These are phyloP conservation scores for Backusella australiensis DNA, from an alignment of 192 early-diverging fungal genomes.

Conservation along the genomic window DNA sequence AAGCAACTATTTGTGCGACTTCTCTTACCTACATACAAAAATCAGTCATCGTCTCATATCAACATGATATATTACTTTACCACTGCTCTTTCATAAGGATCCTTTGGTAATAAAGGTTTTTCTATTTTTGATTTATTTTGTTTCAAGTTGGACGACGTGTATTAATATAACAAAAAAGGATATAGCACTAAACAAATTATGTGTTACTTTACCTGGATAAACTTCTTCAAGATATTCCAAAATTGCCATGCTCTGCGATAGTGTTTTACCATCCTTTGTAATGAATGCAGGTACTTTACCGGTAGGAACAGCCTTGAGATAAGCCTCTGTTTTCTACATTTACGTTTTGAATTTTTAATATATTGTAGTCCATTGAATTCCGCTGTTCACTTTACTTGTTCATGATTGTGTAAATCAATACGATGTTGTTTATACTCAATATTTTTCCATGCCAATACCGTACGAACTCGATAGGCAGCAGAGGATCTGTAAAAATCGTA, in stretches of 20 bases:
- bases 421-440: slow-evolving; percentile 61
- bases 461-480: slow-evolving; percentile 70
- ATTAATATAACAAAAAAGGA: not conserved
- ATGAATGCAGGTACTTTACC: slow-evolving; percentile 65
- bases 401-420: slow-evolving; percentile 73
- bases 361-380: too few relatives aligned
- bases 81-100: slow-evolving; percentile 58
- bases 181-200: not conserved
- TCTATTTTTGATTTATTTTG: slow-evolving; percentile 16
- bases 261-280: slow-evolving; percentile 44
- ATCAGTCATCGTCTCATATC: not conserved
- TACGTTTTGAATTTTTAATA: not conserved
- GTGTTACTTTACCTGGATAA: slow-evolving; percentile 22
- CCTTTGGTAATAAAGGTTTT: slow-evolving; percentile 68
- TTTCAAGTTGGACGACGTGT: not conserved
- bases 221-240: slow-evolving; percentile 88
- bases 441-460: slow-evolving; percentile 72
- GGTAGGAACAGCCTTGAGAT: slow-evolving; percentile 63
- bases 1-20: slow-evolving; percentile 66
- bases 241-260: slow-evolving; percentile 77
- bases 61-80: slow-evolving; percentile 28
- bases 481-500: slow-evolving; percentile 79
- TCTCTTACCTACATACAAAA: slow-evolving; percentile 56
- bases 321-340: slow-evolving; percentile 47
- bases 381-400: slow-evolving; percentile 51